Base-by-base conservation (phyloP, 176 grass and related monocot species). In the Eleusine coracana region DNA sequence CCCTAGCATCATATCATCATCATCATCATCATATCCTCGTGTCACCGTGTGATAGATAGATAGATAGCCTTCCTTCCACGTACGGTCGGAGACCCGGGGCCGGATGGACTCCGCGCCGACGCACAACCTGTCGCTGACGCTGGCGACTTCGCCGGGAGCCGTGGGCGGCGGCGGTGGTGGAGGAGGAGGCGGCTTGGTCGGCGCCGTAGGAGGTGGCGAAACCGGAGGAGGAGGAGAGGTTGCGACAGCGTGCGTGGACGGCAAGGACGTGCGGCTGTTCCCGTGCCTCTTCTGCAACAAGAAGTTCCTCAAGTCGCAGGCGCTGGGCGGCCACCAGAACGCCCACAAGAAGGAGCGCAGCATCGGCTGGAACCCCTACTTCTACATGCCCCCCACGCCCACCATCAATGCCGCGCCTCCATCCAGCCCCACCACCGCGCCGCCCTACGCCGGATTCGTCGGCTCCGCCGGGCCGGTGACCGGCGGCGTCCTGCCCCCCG, bases 241-340 rank as follows among this genome's bases (percentile, higher is more conserved):
- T 10, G 64, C 14, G 5, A 76, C 74, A 15, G 68, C 80, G 44
- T 76, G 78, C 77, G 45, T 59, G 39, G 78, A 85, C 68, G 90
- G 89, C 52, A 92, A 88, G 86, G 94, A 97, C 74, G 94, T 97
- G 75, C 86, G 91, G 20, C 94, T 97, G 66, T 97, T 97, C 91
- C 87, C 91, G 3, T 97, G 94, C 82, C 91, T 97, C 71, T 97
- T 97, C 83, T 97, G 94, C 87, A 97, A 97, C 91, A 97, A 97
- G 76, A 97, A 97, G 79, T 97, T 97, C 82, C 65, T 94, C 65
- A 97, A 97, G 80, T 97, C 94, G 73, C 94, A 97, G 86, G 91
- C 94, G 62, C 89, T 97, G 0, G 94, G 94, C 4, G 94, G 94
- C 1, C 94, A 97, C 85, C 94, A 97, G 83, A 97, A 97, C 78